These are phyloP conservation scores for Pichia sp. DNA, from an alignment of 1,139 yeast genomes.

Conservation along the genomic window DNA sequence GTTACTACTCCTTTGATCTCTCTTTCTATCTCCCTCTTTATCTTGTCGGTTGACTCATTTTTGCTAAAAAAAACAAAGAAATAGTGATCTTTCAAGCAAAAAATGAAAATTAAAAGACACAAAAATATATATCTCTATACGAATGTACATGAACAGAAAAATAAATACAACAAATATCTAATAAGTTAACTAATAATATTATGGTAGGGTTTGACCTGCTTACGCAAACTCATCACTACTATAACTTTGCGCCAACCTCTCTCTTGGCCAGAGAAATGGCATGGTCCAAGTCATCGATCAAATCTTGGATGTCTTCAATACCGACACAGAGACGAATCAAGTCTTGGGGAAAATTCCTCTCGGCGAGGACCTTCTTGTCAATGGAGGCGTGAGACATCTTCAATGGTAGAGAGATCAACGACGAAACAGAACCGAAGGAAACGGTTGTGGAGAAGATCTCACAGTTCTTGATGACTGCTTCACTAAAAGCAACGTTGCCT, in stretches of 20 bases:
- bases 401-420: constrained; percentile 88
- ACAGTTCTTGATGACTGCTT: constrained; percentile 67
- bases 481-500: constrained; percentile 62
- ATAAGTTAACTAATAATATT: not conserved
- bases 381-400: constrained; percentile 96
- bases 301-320: constrained; percentile 63
- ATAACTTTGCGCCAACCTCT: constrained; percentile 23
- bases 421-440: constrained; percentile 90
- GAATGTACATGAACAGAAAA: not conserved
- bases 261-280: constrained; percentile 55
- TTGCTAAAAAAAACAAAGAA: not conserved
- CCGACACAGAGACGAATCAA: constrained; percentile 85
- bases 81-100: not conserved
- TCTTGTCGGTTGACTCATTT: not conserved
- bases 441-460: constrained; percentile 85
- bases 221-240: constrained; percentile 2
- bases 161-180: not conserved
- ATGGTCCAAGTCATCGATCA: constrained; percentile 66
- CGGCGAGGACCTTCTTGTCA: constrained; percentile 79
- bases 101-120: not conserved
- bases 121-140: not conserved
- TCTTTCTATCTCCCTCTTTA: not conserved
- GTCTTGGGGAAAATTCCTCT: constrained; percentile 89
- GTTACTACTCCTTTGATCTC: not conserved
- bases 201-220: too few relatives aligned